These are phyloP conservation scores for Sarcodon aspratus DNA, from an alignment of 768 basidiomycete genomes.

Conservation along the genomic window DNA sequence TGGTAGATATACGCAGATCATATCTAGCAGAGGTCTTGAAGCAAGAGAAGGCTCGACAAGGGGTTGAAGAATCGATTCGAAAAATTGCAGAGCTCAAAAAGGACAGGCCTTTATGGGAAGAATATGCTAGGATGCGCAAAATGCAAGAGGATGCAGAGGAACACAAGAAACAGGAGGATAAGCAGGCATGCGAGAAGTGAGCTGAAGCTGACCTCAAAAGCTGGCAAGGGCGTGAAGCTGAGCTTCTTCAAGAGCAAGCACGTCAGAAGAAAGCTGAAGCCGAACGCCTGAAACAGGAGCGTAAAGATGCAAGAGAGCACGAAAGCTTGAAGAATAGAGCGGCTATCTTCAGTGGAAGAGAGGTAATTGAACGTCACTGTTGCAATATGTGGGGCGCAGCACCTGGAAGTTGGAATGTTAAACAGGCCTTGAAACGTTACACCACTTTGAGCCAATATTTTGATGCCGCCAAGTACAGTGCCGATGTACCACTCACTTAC, in stretches of 20 bases:
- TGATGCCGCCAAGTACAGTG: conserved; percentile 45
- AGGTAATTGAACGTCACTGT: neutral
- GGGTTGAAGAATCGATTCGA: conserved; percentile 50
- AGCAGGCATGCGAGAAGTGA: conserved; percentile 17
- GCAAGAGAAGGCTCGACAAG: conserved; percentile 10
- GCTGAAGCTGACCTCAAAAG: conserved; percentile 14
- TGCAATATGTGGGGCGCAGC: conserved; percentile 40
- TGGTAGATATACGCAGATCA: too few species aligned
- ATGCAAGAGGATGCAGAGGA: conserved; percentile 27
- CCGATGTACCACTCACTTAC: conserved; percentile 40
- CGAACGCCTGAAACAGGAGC: conserved; percentile 17
- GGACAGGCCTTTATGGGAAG: conserved; percentile 54
- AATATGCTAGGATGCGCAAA: conserved; percentile 33
- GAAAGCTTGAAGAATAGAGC: conserved; percentile 5
- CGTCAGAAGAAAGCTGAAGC: conserved; percentile 19
- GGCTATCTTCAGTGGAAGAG: conserved; percentile 27
- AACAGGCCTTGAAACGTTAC: conserved; percentile 64
- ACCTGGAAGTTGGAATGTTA: conserved; percentile 48
- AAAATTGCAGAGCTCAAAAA: conserved; percentile 59
- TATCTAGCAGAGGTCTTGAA: conserved; percentile 19
- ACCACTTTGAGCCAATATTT: conserved; percentile 47
- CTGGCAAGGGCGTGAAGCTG: conserved; percentile 7
- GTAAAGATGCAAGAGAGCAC: conserved; percentile 12
- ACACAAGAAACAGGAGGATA: conserved; percentile 12
- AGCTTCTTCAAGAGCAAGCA: neutral